Evolutionary conservation across 768 basidiomycete species (phyloP).

Genomic region (Agaricus sinodeliciosus): DNA sequence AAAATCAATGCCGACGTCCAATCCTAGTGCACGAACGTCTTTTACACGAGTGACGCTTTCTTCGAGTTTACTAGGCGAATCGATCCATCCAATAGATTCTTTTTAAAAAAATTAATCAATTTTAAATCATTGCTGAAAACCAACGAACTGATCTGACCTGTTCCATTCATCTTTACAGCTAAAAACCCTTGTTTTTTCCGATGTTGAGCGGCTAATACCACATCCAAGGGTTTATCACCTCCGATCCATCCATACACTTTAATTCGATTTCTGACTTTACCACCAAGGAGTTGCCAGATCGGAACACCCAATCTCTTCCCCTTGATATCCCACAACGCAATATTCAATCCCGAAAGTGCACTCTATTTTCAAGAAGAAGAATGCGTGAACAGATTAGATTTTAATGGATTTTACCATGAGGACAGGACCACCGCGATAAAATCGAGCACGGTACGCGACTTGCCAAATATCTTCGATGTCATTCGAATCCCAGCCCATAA

Average conservation of each 20-base stretch:
- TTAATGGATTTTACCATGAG: constrained; percentile 47
- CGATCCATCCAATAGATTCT: constrained; percentile 48
- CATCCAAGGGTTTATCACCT: constrained; percentile 47
- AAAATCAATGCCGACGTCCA: constrained; percentile 67
- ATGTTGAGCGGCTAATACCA: constrained; percentile 41
- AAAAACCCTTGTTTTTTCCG: constrained; percentile 61
- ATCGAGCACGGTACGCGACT: constrained; percentile 55
- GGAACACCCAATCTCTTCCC: constrained; percentile 68
- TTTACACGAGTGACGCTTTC: constrained; percentile 47
- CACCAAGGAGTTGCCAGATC: constrained; percentile 62
- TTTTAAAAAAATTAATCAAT: not conserved
- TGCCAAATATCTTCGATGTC: constrained; percentile 73
- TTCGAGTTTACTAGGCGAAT: constrained; percentile 46
- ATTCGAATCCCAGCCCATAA: constrained; percentile 55
- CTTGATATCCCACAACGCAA: constrained; percentile 73
- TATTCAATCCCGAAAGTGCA: constrained; percentile 55
- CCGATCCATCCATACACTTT: constrained; percentile 59
- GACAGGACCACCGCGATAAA: constrained; percentile 69
- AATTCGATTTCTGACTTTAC: constrained; percentile 55
- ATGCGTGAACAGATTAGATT: too few species aligned
- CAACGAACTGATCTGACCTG: too few species aligned
- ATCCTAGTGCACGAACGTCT: constrained; percentile 43
- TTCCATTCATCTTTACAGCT: constrained; percentile 70
- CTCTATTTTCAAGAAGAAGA: too few species aligned
- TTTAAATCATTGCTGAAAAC: too few species aligned